Evolutionary conservation across 805 yeast genomes (phyloP), one percentile per base, ranked within the genome.

Genomic region (Yamadazyma kitorensis): DNA sequence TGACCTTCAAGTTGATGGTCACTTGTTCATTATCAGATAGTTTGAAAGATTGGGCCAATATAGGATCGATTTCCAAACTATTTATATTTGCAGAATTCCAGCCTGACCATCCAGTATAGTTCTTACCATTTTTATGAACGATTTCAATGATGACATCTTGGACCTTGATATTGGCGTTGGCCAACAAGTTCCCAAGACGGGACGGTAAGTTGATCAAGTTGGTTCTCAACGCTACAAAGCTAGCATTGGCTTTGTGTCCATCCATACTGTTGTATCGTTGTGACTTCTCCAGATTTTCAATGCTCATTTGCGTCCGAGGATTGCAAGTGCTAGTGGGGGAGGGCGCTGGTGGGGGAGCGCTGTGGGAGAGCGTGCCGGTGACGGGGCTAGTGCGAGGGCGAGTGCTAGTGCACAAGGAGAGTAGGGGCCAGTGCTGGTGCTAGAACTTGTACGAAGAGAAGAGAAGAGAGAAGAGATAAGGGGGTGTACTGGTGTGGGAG

Each of bases 51-150:
- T 57, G 62, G 0, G 88, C 91, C 52, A 81, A 80, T 0, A 69
- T 52, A 0, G 89, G 80, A 49, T 86, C 95, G 7, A 86, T 62
- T 43, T 82, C 88, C 4, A 86, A 31, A 3, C 55, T 40, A 18
- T 53, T 56, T 0, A 59, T 41, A 6, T 39, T 40, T 2, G 51
- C 36, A 7, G 68, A 54, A 3, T 70, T 54, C 66, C 74, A 61
- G 2, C 88, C 88, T 10, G 82, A 66, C 88, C 88, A 82, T 3
- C 87, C 88, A 13, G 76, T 69, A 43, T 68, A 80, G 4, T 34
- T 47, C 37, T 48, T 62, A 19, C 31, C 47, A 25, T 37, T 48
- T 18, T 44, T 47, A 23, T 36, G 48, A 29, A 68, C 72, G 40
- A 48, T 41, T 44, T 79, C 80, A 2, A 81, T 55, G 4, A 80